phyloP scores from a whole-genome alignment of 2,329 filamentous ascomycete genomes.

The Gremmenia infestans region DNA sequence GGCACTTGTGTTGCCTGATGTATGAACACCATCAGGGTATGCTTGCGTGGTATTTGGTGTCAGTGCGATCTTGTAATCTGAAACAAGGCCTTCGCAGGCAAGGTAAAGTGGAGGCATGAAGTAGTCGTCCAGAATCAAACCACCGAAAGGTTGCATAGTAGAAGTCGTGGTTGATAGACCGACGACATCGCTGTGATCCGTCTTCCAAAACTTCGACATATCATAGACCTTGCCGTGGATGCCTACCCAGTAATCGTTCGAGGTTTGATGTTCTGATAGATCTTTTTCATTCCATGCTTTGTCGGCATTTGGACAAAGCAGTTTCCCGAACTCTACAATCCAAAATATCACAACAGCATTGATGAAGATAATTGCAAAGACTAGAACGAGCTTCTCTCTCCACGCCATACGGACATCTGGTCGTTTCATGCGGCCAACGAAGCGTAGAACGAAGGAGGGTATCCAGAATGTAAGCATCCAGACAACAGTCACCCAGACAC shows the following conservation, averaged over 20 bases:
- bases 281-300: constrained; percentile 78
- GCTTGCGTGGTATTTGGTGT: constrained; percentile 59
- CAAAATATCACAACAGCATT: constrained; percentile 86
- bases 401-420: constrained; percentile 93
- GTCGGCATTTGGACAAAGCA: constrained; percentile 86
- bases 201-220: constrained; percentile 79
- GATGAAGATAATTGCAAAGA: constrained; percentile 72
- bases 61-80: constrained; percentile 50
- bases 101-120: constrained; percentile 73
- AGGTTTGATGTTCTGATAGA: constrained; percentile 64
- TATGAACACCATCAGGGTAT: constrained; percentile 55
- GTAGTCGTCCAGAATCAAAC: constrained; percentile 75
- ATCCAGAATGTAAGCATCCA: constrained; percentile 94
- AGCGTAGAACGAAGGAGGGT: constrained; percentile 76
- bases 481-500: constrained; percentile 74
- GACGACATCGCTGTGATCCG: constrained; percentile 72
- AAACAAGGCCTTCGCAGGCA: constrained; percentile 70
- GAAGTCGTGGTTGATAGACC: constrained; percentile 51
- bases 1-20: constrained; percentile 56
- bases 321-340: constrained; percentile 77
- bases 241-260: constrained; percentile 79
- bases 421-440: constrained; percentile 89
- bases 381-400: constrained; percentile 87
- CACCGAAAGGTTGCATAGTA: constrained; percentile 73
- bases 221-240: constrained; percentile 89